Percentiles rank a stretch among this genome's conserved stretches.
These are phyloP conservation scores for Sphagnum fallax DNA, from an alignment of 228 moss, liverwort and hornwort genomes.

Conservation along the genomic window DNA sequence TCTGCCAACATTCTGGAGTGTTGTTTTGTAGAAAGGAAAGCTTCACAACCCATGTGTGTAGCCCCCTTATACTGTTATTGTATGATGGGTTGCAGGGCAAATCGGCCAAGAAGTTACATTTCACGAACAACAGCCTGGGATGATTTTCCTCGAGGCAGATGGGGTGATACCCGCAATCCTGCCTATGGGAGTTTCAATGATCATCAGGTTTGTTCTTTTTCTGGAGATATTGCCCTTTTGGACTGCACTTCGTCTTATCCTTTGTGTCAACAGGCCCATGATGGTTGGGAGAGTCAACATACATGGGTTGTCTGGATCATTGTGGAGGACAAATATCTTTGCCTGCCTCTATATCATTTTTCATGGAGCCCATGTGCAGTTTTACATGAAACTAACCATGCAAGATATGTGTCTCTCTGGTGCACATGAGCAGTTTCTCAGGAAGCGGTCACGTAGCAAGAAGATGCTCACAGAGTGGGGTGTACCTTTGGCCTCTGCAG, in stretches of 20 bases:
- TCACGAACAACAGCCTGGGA: slow-evolving; percentile 87
- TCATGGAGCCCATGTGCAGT: too few relatives aligned
- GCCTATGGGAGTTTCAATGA: slow-evolving; percentile 86
- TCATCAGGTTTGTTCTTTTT: slow-evolving; percentile 57
- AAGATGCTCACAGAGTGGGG: slow-evolving; percentile 85
- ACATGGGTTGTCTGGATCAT: too few relatives aligned
- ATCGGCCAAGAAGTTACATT: slow-evolving; percentile 86
- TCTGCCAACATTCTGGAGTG: too few relatives aligned
- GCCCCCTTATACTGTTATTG: too few relatives aligned
- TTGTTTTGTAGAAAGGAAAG: too few relatives aligned
- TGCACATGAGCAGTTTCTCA: slow-evolving; percentile 40
- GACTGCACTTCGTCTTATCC: too few relatives aligned
- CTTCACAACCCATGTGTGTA: too few relatives aligned
- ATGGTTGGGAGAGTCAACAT: too few relatives aligned
- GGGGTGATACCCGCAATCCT: slow-evolving; percentile 83
- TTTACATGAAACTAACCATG: too few relatives aligned
- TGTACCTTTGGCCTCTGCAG: slow-evolving; percentile 48
- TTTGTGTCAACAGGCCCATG: background rate
- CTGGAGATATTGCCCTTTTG: background rate
- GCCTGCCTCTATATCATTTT: too few relatives aligned
- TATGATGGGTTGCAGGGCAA: slow-evolving; percentile 45
- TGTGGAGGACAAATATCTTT: too few relatives aligned
- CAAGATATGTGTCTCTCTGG: too few relatives aligned
- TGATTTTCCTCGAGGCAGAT: slow-evolving; percentile 85
- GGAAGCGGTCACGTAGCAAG: slow-evolving; percentile 81